Conservation (phyloP, 2,329 filamentous ascomycete genomes). For the Epichloe typhina region DNA sequence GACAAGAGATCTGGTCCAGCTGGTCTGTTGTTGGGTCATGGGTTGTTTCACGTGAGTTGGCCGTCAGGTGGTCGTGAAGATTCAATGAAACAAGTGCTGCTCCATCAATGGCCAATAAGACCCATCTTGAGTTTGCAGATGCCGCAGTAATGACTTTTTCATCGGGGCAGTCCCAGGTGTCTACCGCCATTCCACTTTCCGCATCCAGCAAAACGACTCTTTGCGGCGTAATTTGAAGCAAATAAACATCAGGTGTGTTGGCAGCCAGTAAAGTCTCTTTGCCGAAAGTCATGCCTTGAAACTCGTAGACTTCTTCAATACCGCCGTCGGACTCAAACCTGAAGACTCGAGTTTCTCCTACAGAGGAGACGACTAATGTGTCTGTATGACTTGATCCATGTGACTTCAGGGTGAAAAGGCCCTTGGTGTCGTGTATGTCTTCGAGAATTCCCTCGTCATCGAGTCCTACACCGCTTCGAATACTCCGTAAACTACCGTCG, state of each 20-base stretch:
- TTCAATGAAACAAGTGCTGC: constrained; percentile 57
- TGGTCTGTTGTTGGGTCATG: constrained; percentile 25
- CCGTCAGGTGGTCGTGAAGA: constrained; percentile 42
- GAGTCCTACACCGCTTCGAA: constrained; percentile 84
- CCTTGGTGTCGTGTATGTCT: constrained; percentile 61
- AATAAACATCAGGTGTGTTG: constrained; percentile 47
- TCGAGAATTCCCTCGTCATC: constrained; percentile 75
- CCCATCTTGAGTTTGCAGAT: constrained; percentile 56
- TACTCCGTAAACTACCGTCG: constrained; percentile 77
- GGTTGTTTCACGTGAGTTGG: constrained; percentile 46
- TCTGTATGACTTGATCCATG: constrained; percentile 41
- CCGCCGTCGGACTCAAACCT: constrained; percentile 59
- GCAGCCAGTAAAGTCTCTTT: constrained; percentile 58
- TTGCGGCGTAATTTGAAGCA: constrained; percentile 65
- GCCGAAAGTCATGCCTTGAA: constrained; percentile 55
- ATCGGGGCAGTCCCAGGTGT: constrained; percentile 42
- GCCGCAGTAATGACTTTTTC: constrained; percentile 58
- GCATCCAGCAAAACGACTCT: constrained; percentile 49
- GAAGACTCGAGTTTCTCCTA: constrained; percentile 76
- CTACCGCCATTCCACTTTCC: constrained; percentile 39
- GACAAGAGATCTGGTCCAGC: constrained; percentile 67
- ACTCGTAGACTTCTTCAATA: constrained; percentile 75
- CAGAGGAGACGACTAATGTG: constrained; percentile 65
- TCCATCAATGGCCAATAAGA: constrained; percentile 66
- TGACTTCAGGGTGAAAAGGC: constrained; percentile 56